Percentiles rank a stretch among this genome's conserved stretches.
Evolutionary conservation across 1,284 basidiomycete species (phyloP).

Genomic region (Apiotrichum laibachii): DNA sequence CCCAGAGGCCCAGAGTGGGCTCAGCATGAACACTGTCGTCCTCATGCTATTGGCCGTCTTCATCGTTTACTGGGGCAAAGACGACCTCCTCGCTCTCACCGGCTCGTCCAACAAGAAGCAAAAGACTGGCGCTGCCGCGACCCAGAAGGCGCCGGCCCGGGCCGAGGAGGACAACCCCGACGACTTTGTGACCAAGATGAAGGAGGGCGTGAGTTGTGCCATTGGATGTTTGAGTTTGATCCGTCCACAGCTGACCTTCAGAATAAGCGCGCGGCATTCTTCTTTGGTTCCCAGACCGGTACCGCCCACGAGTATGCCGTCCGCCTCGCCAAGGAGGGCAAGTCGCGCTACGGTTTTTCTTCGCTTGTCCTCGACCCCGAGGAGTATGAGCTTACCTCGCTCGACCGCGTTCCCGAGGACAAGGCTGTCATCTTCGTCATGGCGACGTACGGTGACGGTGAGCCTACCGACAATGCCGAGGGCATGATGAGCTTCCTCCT

Average conservation of each 20-base stretch:
- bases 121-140: background rate
- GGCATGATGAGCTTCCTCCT: conserved; percentile 87
- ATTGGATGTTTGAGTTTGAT: background rate
- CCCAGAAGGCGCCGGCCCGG: background rate
- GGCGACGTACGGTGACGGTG: conserved; percentile 98
- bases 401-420: conserved; percentile 84
- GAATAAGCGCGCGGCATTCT: conserved; percentile 93
- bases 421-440: conserved; percentile 82
- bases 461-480: conserved; percentile 98
- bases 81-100: background rate
- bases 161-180: conserved; percentile 69
- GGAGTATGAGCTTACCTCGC: conserved; percentile 95
- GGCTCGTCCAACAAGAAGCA: background rate
- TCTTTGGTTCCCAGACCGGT: conserved; percentile 94
- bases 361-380: conserved; percentile 94
- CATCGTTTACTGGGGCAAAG: background rate
- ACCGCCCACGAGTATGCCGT: conserved; percentile 95
- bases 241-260: conserved; percentile 41
- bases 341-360: conserved; percentile 85
- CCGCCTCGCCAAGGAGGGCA: conserved; percentile 88
- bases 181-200: conserved; percentile 88
- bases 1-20: background rate
- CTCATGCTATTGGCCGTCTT: background rate
- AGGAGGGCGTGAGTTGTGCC: conserved; percentile 68
- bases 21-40: background rate